Percentiles rank a stretch among this genome's conserved stretches.
Conservation (phyloP, 2,329 filamentous ascomycete genomes). For the Xylariaceae sp. region DNA sequence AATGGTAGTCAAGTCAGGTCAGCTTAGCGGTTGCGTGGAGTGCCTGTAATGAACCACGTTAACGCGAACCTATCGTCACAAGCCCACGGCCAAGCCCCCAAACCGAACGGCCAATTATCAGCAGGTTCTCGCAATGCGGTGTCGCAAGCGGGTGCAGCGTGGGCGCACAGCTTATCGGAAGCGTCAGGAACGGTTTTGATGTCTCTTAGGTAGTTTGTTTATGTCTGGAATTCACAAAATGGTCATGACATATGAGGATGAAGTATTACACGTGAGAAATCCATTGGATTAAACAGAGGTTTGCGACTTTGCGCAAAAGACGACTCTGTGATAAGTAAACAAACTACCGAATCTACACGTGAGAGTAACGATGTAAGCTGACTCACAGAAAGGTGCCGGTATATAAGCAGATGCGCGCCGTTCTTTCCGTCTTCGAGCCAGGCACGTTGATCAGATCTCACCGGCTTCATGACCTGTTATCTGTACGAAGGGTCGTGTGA, state of each 20-base stretch:
- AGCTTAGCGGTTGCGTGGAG: not conserved
- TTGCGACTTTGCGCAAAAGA: not conserved
- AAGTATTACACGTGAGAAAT: not conserved
- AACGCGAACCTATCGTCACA: constrained; percentile 2
- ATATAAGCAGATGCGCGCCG: not conserved
- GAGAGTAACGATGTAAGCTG: not conserved
- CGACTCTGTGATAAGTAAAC: not conserved
- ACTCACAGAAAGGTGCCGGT: not conserved
- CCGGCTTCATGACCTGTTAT: not conserved
- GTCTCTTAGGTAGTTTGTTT: too few relatives aligned
- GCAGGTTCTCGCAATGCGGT: not conserved
- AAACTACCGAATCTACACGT: not conserved
- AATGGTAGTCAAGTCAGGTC: constrained; percentile 4
- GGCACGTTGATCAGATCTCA: not conserved
- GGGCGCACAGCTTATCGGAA: too few relatives aligned
- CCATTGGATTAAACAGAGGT: not conserved
- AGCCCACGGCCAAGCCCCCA: constrained; percentile 1
- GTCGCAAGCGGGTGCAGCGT: not conserved
- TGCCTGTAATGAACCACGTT: not conserved
- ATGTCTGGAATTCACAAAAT: too few relatives aligned
- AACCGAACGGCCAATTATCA: constrained; percentile 1
- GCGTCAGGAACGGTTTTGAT: too few relatives aligned
- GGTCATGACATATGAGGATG: too few relatives aligned
- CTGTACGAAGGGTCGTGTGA: not conserved
- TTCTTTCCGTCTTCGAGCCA: not conserved